Base-by-base conservation (phyloP, 768 basidiomycete genomes). In the Boletus edulis region DNA sequence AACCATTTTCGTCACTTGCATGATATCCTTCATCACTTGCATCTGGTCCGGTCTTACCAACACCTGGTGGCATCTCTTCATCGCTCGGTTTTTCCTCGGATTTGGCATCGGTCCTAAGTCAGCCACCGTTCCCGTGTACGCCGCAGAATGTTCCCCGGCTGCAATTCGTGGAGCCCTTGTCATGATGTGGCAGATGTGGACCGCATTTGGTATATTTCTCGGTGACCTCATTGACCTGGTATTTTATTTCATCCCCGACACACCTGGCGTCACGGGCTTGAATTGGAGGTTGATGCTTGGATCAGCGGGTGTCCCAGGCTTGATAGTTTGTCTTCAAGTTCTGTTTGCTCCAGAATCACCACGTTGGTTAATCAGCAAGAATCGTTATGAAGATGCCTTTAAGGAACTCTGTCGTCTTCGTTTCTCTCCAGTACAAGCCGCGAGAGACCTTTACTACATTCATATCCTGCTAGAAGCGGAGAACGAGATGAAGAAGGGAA, bases 101-200 rank as follows among this genome's bases (percentile, higher is more conserved):
- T 69, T 72, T 9, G 69, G 69, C 39, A 71, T 71, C 4, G 69
- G 87, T 3, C 81, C 84, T 14, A 88, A 88, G 66, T 78, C 76
- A 11, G 72, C 84, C 2, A 86, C 84, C 1, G 82, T 84, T 22
- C 83, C 82, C 3, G 81, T 83, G 24, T 87, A 84, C 54, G 81
- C 86, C 0, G 85, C 88, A 2, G 89, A 98, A 70, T 86, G 87
- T 65, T 76, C 86, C 0, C 94, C 94, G 0, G 84, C 93, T 0
- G 73, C 74, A 15, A 91, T 98, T 53, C 85, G 94, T 62, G 94
- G 94, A 53, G 93, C 86, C 2, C 81, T 95, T 29, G 90, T 93
- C 54, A 95, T 94, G 92, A 88, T 83, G 65, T 95, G 94, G 91
- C 90, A 92, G 70, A 78, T 90, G 75, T 93, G 90, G 90, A 91